phyloP scores from a whole-genome alignment of 768 basidiomycete species.

The Amanita rimosa region DNA sequence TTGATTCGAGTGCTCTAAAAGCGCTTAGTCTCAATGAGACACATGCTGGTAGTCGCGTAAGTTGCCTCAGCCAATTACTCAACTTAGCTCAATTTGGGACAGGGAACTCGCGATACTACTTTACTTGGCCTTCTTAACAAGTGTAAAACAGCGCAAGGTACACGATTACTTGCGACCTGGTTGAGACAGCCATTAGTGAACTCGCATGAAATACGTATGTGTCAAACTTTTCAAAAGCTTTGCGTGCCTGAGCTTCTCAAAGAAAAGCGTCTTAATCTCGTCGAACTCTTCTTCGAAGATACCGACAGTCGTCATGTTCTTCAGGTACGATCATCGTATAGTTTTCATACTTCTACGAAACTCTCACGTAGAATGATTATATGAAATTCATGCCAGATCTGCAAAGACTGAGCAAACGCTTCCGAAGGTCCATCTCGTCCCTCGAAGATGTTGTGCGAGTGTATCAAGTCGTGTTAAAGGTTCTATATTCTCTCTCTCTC shows the following conservation, averaged over 20 bases:
- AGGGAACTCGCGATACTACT: slow-evolving; percentile 74
- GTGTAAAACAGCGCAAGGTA: slow-evolving; percentile 94
- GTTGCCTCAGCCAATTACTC: slow-evolving; percentile 6
- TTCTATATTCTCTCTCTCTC: slow-evolving; percentile 16
- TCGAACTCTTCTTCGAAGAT: slow-evolving; percentile 80
- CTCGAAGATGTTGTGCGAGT: slow-evolving; percentile 94
- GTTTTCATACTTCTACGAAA: not conserved
- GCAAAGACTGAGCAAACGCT: slow-evolving; percentile 82
- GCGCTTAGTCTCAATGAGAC: slow-evolving; percentile 80
- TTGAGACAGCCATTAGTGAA: slow-evolving; percentile 94
- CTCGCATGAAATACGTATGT: slow-evolving; percentile 82
- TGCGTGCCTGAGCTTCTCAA: not conserved
- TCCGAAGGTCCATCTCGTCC: slow-evolving; percentile 73
- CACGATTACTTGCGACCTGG: slow-evolving; percentile 81
- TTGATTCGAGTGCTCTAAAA: slow-evolving; percentile 89
- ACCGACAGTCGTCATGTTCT: slow-evolving; percentile 56
- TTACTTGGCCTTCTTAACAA: slow-evolving; percentile 85
- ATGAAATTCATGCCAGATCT: slow-evolving; percentile 92
- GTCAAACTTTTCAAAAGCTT: not conserved
- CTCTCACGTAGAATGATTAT: slow-evolving; percentile 56
- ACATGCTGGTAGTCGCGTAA: slow-evolving; percentile 28
- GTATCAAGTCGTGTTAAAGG: slow-evolving; percentile 87
- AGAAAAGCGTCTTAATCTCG: slow-evolving; percentile 84
- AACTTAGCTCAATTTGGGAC: slow-evolving; percentile 1
- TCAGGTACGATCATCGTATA: slow-evolving; percentile 37